A percentile compares a stretch with the other conserved stretches of the same genome.
These are phyloP conservation scores for Vigna mungo DNA, from an alignment of 306 rosid genomes.

Conservation along the genomic window DNA sequence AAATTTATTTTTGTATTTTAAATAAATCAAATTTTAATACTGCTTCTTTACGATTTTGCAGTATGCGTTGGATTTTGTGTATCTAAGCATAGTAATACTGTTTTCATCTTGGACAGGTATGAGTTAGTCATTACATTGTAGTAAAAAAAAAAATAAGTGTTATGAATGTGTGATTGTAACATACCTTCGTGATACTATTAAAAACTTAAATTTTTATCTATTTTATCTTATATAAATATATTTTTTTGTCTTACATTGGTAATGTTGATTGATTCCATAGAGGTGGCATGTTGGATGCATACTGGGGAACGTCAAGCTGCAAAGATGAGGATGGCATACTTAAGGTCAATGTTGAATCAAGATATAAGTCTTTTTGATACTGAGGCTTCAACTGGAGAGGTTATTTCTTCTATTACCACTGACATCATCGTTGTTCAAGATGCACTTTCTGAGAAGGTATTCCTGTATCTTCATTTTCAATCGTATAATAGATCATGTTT, in stretches of 20 bases:
- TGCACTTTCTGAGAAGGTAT: conserved; percentile 89
- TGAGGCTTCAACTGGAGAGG: conserved; percentile 83
- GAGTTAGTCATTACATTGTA: background rate
- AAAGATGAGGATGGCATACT: conserved; percentile 91
- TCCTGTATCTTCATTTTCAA: background rate
- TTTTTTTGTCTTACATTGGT: too few relatives aligned
- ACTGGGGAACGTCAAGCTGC: conserved; percentile 93
- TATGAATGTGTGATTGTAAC: too few relatives aligned
- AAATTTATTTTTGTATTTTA: too few relatives aligned
- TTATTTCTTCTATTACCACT: conserved; percentile 83
- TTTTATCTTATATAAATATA: too few relatives aligned
- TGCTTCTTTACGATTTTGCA: conserved; percentile 49
- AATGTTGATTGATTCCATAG: conserved; percentile 42
- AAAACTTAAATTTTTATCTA: too few relatives aligned
- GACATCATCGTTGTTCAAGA: conserved; percentile 88
- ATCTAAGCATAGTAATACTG: conserved; percentile 75
- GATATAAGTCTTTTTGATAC: conserved; percentile 88
- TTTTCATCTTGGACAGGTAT: conserved; percentile 94
- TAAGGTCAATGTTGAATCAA: conserved; percentile 81
- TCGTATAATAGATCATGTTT: too few relatives aligned
- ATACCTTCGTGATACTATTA: too few relatives aligned
- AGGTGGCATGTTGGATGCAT: conserved; percentile 99
- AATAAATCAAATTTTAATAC: background rate
- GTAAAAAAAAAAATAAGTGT: too few relatives aligned
- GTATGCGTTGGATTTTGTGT: conserved; percentile 89